A percentile compares a stretch with the other conserved stretches of the same genome.
Evolutionary conservation across 2,329 filamentous ascomycete species (phyloP).

Genomic region (Neonectria neomacrospora): DNA sequence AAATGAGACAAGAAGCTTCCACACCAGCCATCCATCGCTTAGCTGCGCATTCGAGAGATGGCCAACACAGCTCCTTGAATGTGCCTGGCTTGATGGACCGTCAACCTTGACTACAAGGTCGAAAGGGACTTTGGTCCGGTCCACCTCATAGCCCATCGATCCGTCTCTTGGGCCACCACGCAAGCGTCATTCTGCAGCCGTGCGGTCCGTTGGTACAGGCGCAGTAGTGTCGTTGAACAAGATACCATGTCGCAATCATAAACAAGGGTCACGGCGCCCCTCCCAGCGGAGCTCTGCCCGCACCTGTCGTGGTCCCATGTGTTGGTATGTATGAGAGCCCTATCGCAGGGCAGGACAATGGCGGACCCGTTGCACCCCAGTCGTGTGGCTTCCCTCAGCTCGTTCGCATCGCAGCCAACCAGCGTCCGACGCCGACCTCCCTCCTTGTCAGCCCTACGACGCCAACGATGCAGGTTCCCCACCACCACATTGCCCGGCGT

Average conservation of each 20-base stretch:
- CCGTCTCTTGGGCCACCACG: constrained; percentile 17
- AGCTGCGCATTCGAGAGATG: no score
- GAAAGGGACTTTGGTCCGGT: constrained; percentile 27
- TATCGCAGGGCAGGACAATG: constrained; percentile 16
- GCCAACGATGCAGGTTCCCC: constrained; percentile 37
- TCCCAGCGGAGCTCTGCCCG: background rate
- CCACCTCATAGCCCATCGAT: constrained; percentile 6
- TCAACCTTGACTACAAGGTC: background rate
- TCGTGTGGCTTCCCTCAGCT: constrained; percentile 27
- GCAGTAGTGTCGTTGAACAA: no score
- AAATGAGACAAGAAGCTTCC: no score
- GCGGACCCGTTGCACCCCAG: constrained; percentile 9
- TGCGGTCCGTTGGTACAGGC: background rate
- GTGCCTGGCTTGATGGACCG: constrained; percentile 3
- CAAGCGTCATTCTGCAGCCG: constrained; percentile 20
- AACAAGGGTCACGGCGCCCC: background rate
- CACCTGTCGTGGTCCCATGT: background rate
- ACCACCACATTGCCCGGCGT: constrained; percentile 16
- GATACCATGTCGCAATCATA: background rate
- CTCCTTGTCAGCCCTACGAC: constrained; percentile 46
- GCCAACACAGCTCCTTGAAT: background rate
- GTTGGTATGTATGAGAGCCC: background rate
- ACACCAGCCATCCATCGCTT: no score
- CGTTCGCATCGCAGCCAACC: constrained; percentile 25
- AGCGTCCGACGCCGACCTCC: background rate